Evolutionary conservation across 306 rosid species (phyloP), one percentile per base, ranked within the genome.

Genomic region (Cicer yamashitae): DNA sequence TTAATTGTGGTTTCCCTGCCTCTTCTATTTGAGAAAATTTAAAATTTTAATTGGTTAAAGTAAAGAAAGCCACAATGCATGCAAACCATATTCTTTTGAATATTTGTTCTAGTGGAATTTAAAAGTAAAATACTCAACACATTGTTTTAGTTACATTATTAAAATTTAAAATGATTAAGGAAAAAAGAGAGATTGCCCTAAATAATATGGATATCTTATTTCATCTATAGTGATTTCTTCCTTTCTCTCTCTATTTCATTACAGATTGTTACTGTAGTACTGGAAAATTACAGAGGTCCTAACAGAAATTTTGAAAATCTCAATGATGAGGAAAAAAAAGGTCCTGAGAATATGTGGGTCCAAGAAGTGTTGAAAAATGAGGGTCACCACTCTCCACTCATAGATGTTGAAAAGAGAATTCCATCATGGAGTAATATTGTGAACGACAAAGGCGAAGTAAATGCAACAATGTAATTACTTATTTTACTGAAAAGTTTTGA

Each of bases 241-340:
- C 25, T 40, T 63, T 40, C 8, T 39, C 30, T 40, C 8, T 39
- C 30, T 41, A 40, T 40, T 39, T 40, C 14, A 9, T 63, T 63
- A 40, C 70, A 63, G 70, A 63, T 63, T 63, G 70, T 63, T 40
- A 8, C 48, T 40, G 70, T 15, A 40, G 70, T 63, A 63, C 14
- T 63, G 70, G 70, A 63, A 63, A 63, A 63, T 15, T 63, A 63
- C 34, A 15, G 14, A 40, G 51, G 8, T 63, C 50, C 34, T 14
- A 40, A 15, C 9, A 41, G 13, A 63, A 63, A 40, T 40, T 40
- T 63, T 8, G 70, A 63, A 40, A 63, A 63, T 14, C 14, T 15
- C 34, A 63, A 41, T 10, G n/a, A 63, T 2, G 14, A 63, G n/a
- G 51, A 10, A 9, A 10, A 8, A 63, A 41, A 63, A 44, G 50